phyloP scores from a whole-genome alignment of 2,329 filamentous ascomycete species.

The Diaporthe ilicicola region DNA sequence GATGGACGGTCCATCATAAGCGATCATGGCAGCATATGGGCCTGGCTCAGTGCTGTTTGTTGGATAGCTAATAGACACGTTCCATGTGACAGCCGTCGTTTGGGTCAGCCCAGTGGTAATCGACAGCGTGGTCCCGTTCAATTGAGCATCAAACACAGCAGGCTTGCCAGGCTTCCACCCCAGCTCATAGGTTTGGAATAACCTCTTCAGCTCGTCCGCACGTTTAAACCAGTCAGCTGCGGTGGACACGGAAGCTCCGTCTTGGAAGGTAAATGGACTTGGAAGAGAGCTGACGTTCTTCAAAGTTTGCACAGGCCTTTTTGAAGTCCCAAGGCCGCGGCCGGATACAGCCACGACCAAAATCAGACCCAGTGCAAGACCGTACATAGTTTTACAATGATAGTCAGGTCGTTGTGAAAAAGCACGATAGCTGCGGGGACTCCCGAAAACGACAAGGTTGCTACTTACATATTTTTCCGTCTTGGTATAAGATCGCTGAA shows the following conservation, averaged over 20 bases:
- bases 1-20: constrained; percentile 52
- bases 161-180: constrained; percentile 47
- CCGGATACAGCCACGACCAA: not conserved
- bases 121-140: constrained; percentile 45
- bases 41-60: constrained; percentile 46
- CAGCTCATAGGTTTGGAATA: constrained; percentile 49
- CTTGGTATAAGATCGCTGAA: not conserved
- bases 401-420: not conserved
- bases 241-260: constrained; percentile 48
- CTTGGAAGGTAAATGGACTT: constrained; percentile 52
- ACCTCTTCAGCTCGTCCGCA: constrained; percentile 46
- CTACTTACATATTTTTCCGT: not conserved
- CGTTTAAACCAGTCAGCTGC: constrained; percentile 51
- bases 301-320: not conserved
- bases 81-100: constrained; percentile 42
- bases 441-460: not conserved
- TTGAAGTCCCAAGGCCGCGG: not conserved
- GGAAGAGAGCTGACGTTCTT: constrained; percentile 34
- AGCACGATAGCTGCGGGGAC: not conserved
- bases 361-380: not conserved
- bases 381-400: not conserved
- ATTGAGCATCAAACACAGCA: constrained; percentile 44
- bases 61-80: constrained; percentile 42
- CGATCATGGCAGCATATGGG: constrained; percentile 51
- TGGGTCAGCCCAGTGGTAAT: constrained; percentile 43